A percentile compares a stretch with the other conserved stretches of the same genome.
Conservation (phyloP, 495 filamentous ascomycete species). For the Monascus purpureus region DNA sequence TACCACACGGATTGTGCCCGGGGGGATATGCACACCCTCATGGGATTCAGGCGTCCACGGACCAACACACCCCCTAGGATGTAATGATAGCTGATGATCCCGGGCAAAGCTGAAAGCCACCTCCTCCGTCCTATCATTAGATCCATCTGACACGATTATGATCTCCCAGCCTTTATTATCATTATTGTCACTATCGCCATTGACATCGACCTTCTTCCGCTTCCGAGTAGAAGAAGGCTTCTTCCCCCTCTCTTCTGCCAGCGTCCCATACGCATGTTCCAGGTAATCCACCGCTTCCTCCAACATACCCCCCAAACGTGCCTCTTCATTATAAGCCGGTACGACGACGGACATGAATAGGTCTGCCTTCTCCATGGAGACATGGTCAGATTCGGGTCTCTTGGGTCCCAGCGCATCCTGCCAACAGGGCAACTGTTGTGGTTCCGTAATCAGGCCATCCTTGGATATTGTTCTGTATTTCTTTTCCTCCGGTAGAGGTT, state of each 20-base stretch:
- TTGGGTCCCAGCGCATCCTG: conserved; percentile 49
- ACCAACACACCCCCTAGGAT: conserved; percentile 27
- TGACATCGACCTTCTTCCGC: conserved; percentile 12
- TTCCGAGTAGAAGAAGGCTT: conserved; percentile 10
- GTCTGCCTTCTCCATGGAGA: conserved; percentile 33
- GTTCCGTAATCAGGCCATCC: conserved; percentile 42
- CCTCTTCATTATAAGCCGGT: conserved; percentile 88
- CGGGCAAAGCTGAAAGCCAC: conserved; percentile 67
- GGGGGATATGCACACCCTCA: conserved; percentile 29
- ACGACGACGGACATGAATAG: conserved; percentile 78
- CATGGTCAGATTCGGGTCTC: conserved; percentile 22
- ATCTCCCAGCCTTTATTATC: conserved; percentile 66
- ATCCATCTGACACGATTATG: conserved; percentile 89
- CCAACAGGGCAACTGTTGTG: conserved; percentile 69
- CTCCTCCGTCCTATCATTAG: conserved; percentile 66
- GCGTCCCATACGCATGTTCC: conserved; percentile 54
- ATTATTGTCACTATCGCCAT: neutral
- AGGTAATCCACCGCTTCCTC: conserved; percentile 84
- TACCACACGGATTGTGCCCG: conserved; percentile 69
- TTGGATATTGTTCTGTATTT: conserved; percentile 63
- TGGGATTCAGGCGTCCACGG: conserved; percentile 27
- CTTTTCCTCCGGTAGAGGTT: conserved; percentile 64
- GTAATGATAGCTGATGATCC: conserved; percentile 28
- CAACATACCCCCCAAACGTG: conserved; percentile 68
- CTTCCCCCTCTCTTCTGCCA: conserved; percentile 4